Evolutionary conservation across 805 yeast species (phyloP).

Genomic region (Candida sithepensis): DNA sequence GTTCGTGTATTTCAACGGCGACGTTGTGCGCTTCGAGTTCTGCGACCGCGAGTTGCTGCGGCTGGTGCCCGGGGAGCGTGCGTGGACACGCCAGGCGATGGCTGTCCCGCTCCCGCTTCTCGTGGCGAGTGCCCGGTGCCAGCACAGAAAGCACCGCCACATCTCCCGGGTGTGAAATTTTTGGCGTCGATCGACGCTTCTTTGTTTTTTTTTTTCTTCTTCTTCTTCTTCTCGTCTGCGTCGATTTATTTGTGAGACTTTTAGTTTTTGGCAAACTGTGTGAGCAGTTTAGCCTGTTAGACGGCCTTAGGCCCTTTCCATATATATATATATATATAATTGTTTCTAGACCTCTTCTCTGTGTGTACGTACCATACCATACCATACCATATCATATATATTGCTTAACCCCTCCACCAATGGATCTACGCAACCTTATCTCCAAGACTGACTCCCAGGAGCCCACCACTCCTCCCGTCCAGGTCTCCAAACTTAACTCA

Average conservation of each 20-base stretch:
- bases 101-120: conserved; percentile 11
- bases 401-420: conserved; percentile 2
- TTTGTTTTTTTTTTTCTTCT: no score
- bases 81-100: conserved; percentile 6
- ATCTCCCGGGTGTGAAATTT: no score
- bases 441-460: conserved; percentile 21
- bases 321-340: no score
- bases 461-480: conserved; percentile 4
- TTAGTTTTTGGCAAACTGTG: no score
- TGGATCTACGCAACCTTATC: conserved; percentile 31
- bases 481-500: background rate
- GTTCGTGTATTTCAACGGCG: conserved; percentile 18
- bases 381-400: no score
- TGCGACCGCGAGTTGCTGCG: conserved; percentile 7
- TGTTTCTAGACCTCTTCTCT: no score
- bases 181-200: no score
- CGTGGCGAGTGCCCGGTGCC: background rate
- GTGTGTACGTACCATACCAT: no score
- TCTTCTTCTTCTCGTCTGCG: no score
- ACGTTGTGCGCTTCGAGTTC: conserved; percentile 10
- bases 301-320: no score
- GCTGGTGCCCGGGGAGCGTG: background rate
- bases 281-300: no score
- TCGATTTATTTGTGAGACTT: no score
- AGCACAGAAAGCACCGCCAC: background rate